These are phyloP conservation scores for Mucor lusitanicus DNA, from an alignment of 371 early-diverging fungal species.

Conservation along the genomic window DNA sequence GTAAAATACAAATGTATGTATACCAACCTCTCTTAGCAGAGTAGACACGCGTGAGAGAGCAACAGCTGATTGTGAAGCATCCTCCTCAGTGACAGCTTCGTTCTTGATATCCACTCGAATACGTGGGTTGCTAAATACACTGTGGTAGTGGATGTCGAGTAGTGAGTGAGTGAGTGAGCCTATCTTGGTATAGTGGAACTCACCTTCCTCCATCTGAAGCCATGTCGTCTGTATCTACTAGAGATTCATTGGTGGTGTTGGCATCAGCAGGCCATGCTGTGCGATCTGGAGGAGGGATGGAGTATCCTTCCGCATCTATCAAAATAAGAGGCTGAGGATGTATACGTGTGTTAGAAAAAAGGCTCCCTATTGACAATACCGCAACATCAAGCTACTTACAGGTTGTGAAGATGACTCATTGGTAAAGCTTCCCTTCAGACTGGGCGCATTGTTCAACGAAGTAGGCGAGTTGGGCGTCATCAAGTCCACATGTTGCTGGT, in stretches of 20 bases:
- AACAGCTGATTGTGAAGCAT: slow-evolving; percentile 29
- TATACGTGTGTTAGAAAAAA: background rate
- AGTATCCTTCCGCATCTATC: slow-evolving; percentile 23
- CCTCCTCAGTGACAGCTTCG: slow-evolving; percentile 34
- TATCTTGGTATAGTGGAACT: background rate
- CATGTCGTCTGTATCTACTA: slow-evolving; percentile 20
- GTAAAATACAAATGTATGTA: background rate
- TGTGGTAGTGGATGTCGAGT: background rate
- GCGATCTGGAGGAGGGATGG: slow-evolving; percentile 23
- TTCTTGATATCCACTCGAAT: slow-evolving; percentile 22
- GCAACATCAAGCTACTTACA: background rate
- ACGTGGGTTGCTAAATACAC: slow-evolving; percentile 20
- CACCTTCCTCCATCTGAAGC: slow-evolving; percentile 25
- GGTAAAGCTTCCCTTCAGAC: slow-evolving; percentile 34
- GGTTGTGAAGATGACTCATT: slow-evolving; percentile 16
- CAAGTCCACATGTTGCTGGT: background rate
- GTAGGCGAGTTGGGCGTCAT: slow-evolving; percentile 17
- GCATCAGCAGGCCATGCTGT: slow-evolving; percentile 7
- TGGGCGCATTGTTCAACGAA: slow-evolving; percentile 27
- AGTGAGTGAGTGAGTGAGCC: background rate
- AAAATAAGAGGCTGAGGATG: slow-evolving; percentile 13
- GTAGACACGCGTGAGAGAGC: slow-evolving; percentile 19
- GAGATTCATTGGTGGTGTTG: slow-evolving; percentile 7
- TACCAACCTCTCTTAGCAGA: slow-evolving; percentile 20
- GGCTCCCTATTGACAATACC: background rate